phyloP scores from a whole-genome alignment of 2,329 filamentous ascomycete species.

The Trichoderma koningiopsis region DNA sequence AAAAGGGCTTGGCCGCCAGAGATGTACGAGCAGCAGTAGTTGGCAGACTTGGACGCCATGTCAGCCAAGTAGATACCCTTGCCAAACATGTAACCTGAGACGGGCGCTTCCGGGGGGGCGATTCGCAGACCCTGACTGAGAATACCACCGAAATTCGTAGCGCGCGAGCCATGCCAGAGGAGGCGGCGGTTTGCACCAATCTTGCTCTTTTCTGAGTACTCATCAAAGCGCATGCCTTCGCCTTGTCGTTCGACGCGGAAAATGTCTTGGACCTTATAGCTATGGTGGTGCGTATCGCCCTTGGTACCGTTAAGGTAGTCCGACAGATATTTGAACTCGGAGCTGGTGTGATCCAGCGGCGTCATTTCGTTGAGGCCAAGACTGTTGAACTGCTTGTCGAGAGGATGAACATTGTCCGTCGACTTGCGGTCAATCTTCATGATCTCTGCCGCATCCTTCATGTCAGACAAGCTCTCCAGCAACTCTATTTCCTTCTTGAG shows the following conservation, averaged over 20 bases:
- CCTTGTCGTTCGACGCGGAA: constrained; percentile 80
- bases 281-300: constrained; percentile 65
- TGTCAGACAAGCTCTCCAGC: constrained; percentile 78
- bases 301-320: constrained; percentile 69
- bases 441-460: constrained; percentile 79
- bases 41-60: constrained; percentile 79
- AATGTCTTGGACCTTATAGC: constrained; percentile 69
- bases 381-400: constrained; percentile 73
- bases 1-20: constrained; percentile 74
- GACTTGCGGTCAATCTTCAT: constrained; percentile 65
- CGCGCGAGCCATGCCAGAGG: constrained; percentile 84
- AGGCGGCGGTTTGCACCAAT: constrained; percentile 69
- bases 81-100: constrained; percentile 82
- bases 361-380: constrained; percentile 78
- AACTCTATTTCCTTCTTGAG: constrained; percentile 79
- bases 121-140: constrained; percentile 87
- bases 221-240: constrained; percentile 69
- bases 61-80: constrained; percentile 90
- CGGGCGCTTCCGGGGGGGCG: constrained; percentile 80
- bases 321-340: constrained; percentile 66
- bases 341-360: constrained; percentile 57
- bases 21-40: constrained; percentile 66
- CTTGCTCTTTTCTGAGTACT: constrained; percentile 55
- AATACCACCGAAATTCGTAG: constrained; percentile 85
- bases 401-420: constrained; percentile 57